These are phyloP conservation scores for Zoysia japonica DNA, from an alignment of 176 grass and related monocot genomes.

Conservation along the genomic window DNA sequence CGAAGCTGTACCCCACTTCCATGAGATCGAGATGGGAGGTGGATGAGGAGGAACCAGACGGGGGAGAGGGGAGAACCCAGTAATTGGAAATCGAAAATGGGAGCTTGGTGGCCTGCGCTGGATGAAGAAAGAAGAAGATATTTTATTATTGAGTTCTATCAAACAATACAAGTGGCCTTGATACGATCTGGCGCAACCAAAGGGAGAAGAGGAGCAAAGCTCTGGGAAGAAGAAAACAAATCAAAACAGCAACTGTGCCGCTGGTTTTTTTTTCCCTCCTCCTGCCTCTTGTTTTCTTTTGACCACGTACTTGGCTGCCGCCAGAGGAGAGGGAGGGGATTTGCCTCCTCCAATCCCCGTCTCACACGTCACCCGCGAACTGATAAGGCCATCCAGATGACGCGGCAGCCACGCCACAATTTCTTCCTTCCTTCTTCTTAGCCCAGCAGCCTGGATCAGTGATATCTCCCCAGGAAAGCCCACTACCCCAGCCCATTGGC, in stretches of 20 bases:
- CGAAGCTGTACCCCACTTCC: constrained; percentile 38
- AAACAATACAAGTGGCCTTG: background rate
- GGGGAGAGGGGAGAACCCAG: background rate
- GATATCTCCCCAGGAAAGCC: too few relatives aligned
- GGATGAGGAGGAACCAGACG: too few relatives aligned
- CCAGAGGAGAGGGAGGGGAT: constrained; percentile 41
- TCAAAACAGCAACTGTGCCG: background rate
- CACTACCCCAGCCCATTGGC: too few relatives aligned
- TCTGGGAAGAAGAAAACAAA: background rate
- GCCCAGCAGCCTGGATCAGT: too few relatives aligned
- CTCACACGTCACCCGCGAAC: background rate
- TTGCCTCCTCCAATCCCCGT: background rate
- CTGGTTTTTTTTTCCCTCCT: background rate
- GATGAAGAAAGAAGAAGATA: background rate
- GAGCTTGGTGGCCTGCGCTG: background rate
- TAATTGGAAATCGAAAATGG: background rate
- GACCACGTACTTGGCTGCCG: background rate
- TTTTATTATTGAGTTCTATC: background rate
- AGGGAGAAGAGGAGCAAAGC: too few relatives aligned
- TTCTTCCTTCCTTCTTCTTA: too few relatives aligned
- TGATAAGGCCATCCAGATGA: constrained; percentile 41
- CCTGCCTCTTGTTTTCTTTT: background rate
- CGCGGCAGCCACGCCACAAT: background rate
- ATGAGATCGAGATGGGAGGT: background rate
- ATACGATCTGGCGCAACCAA: background rate